phyloP scores from a whole-genome alignment of 1,284 basidiomycete genomes.

The Ustilago bromivora region DNA sequence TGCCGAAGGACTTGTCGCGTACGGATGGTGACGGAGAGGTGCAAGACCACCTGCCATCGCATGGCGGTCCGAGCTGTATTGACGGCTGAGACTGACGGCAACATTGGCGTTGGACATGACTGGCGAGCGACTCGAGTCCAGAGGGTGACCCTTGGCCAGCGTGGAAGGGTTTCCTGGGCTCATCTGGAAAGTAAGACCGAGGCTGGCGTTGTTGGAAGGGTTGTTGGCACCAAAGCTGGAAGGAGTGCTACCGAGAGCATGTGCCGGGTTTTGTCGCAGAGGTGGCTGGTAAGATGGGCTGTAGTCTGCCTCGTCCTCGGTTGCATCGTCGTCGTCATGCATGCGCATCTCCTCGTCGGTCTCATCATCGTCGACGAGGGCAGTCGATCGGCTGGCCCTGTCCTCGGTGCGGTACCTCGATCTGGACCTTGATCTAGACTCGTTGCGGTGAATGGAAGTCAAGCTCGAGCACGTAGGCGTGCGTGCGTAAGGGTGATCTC shows the following conservation, averaged over 20 bases:
- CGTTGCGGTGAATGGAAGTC: constrained; percentile 27
- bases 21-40: constrained; percentile 54
- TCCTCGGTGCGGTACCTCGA: constrained; percentile 31
- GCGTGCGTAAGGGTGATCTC: constrained; percentile 56
- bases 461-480: constrained; percentile 43
- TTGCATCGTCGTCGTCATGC: constrained; percentile 56
- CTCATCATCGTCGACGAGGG: constrained; percentile 61
- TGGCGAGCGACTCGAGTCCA: constrained; percentile 40
- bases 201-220: constrained; percentile 34
- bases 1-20: constrained; percentile 53
- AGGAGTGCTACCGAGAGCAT: constrained; percentile 30
- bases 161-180: constrained; percentile 42
- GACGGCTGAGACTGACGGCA: constrained; percentile 47
- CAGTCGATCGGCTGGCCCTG: constrained; percentile 6
- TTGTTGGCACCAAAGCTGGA: constrained; percentile 44
- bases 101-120: constrained; percentile 28
- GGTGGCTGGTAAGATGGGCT: constrained; percentile 41
- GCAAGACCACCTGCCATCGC: constrained; percentile 24
- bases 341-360: constrained; percentile 67
- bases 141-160: constrained; percentile 42
- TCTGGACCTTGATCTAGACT: constrained; percentile 42
- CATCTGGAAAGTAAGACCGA: constrained; percentile 56
- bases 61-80: constrained; percentile 59
- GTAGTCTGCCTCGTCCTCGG: constrained; percentile 62
- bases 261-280: constrained; percentile 23